Evolutionary conservation across 2,329 filamentous ascomycete species (phyloP).

Genomic region (Trichophyton verrucosum): DNA sequence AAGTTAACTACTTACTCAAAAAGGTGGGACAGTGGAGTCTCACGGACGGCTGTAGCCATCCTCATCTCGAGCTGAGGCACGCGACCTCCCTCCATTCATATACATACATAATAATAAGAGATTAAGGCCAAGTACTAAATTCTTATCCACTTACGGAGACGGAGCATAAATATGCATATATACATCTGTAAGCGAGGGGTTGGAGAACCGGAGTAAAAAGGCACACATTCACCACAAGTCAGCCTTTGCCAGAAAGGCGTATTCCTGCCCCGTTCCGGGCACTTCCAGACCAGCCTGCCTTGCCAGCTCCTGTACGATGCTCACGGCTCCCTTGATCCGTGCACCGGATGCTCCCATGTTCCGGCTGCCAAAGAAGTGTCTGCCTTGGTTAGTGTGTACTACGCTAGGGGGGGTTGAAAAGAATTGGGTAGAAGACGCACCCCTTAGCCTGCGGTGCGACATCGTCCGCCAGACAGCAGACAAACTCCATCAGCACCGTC

Average conservation of each 20-base stretch:
- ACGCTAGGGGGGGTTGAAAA: background rate
- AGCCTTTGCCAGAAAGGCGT: slow-evolving; percentile 13
- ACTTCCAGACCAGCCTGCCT: slow-evolving; percentile 9
- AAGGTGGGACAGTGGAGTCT: background rate
- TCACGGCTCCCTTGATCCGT: slow-evolving; percentile 14
- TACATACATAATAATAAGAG: background rate
- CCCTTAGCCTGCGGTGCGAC: slow-evolving; percentile 21
- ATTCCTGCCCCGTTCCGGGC: slow-evolving; percentile 10
- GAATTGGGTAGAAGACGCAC: slow-evolving; percentile 10
- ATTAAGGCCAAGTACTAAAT: background rate
- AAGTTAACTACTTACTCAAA: background rate
- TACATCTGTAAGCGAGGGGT: background rate
- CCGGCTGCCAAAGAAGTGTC: slow-evolving; percentile 20
- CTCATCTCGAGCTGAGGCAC: background rate
- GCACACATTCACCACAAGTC: slow-evolving; percentile 8
- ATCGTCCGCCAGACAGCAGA: slow-evolving; percentile 20
- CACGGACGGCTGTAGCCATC: background rate
- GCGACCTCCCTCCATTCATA: background rate
- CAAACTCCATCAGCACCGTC: slow-evolving; percentile 21
- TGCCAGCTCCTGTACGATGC: slow-evolving; percentile 16
- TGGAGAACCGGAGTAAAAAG: background rate
- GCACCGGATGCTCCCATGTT: slow-evolving; percentile 17
- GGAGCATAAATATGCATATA: background rate
- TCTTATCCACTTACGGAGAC: background rate
- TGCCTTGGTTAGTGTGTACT: slow-evolving; percentile 1